Evolutionary conservation across 441 rosid genomes (phyloP).

Genomic region (Croton setiger): DNA sequence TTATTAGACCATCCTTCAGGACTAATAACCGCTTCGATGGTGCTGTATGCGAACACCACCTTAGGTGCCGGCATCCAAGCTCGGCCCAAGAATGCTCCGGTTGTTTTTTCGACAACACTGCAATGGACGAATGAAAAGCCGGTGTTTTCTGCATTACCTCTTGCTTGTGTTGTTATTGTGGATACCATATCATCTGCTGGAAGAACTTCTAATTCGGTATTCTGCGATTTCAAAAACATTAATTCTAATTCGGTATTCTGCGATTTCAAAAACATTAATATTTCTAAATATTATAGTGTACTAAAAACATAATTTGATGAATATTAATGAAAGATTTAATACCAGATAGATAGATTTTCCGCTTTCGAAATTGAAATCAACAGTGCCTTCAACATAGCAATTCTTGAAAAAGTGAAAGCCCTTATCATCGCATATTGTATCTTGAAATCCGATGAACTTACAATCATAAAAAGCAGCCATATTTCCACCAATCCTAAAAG

Average conservation of each 20-base stretch:
- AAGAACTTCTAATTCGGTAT: conserved; percentile 31
- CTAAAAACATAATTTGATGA: neutral
- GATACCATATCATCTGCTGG: conserved; percentile 27
- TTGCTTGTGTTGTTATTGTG: conserved; percentile 39
- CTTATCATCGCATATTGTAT: conserved; percentile 63
- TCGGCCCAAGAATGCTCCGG: conserved; percentile 45
- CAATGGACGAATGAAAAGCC: conserved; percentile 64
- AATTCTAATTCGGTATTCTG: conserved; percentile 37
- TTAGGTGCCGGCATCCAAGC: conserved; percentile 56
- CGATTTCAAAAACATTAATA: neutral
- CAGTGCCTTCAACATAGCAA: conserved; percentile 63
- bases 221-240: conserved; percentile 35
- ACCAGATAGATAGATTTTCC: conserved; percentile 62
- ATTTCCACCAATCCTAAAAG: conserved; percentile 45
- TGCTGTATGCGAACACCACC: conserved; percentile 47
- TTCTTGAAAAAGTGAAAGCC: conserved; percentile 72
- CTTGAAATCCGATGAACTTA: conserved; percentile 55
- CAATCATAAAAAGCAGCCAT: conserved; percentile 58
- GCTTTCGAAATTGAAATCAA: conserved; percentile 70
- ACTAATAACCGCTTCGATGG: conserved; percentile 36
- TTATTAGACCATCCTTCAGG: conserved; percentile 53
- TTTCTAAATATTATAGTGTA: no score
- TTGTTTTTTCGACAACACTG: conserved; percentile 37
- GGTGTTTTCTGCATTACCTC: conserved; percentile 29
- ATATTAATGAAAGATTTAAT: neutral